These are phyloP conservation scores for Trichoderma aggressivum DNA, from an alignment of 2,329 filamentous ascomycete genomes.

Conservation along the genomic window DNA sequence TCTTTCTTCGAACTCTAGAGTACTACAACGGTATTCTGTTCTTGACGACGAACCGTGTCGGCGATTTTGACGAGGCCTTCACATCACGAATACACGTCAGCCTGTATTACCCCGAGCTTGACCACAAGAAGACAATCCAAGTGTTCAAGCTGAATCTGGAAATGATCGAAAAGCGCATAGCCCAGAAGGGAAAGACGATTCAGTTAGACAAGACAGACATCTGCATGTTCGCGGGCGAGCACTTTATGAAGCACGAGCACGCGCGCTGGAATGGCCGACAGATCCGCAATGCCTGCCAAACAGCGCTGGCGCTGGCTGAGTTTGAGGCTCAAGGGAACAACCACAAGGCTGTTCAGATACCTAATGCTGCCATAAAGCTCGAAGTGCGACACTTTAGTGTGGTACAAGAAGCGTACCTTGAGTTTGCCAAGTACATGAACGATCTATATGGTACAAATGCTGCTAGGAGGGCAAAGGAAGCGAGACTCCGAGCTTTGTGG, in stretches of 20 bases:
- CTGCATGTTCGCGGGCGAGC: neutral
- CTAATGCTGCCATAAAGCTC: constrained; percentile 19
- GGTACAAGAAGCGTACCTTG: constrained; percentile 23
- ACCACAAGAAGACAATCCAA: neutral
- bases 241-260: neutral
- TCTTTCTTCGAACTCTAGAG: constrained; percentile 35
- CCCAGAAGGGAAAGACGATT: neutral
- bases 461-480: neutral
- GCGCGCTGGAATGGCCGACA: constrained; percentile 21
- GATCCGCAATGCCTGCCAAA: constrained; percentile 23
- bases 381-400: constrained; percentile 21
- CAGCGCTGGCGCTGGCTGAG: constrained; percentile 31
- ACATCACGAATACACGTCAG: constrained; percentile 35
- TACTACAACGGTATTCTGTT: constrained; percentile 37
- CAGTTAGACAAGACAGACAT: neutral
- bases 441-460: neutral
- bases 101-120: constrained; percentile 27
- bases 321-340: constrained; percentile 29
- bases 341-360: neutral
- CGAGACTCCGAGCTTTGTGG: neutral
- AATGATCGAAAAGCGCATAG: constrained; percentile 23
- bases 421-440: constrained; percentile 23
- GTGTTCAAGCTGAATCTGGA: constrained; percentile 20
- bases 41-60: constrained; percentile 36
- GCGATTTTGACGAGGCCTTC: constrained; percentile 36